These are phyloP conservation scores for Chenopodium album DNA, from an alignment of 148 eudicot species.

Conservation along the genomic window DNA sequence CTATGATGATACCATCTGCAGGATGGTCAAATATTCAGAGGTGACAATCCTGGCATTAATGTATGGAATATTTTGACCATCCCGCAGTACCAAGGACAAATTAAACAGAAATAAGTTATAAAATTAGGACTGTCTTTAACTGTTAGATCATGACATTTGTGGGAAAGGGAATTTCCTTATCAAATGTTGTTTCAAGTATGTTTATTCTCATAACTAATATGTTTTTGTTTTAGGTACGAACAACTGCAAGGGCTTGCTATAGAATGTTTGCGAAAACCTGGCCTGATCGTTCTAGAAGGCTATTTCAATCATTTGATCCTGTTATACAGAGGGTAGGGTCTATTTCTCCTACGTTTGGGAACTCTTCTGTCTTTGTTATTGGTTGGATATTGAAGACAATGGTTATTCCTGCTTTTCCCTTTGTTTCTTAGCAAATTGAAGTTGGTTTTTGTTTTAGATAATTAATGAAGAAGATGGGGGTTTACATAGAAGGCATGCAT, in stretches of 20 bases:
- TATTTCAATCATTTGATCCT: constrained; percentile 84
- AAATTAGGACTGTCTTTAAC: background rate
- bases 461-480: constrained; percentile 94
- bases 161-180: background rate
- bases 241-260: constrained; percentile 96
- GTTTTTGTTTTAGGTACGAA: constrained; percentile 60
- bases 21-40: no score
- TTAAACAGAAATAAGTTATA: no score
- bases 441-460: constrained; percentile 42
- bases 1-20: no score
- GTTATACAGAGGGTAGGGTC: constrained; percentile 84
- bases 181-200: background rate
- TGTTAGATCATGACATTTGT: background rate
- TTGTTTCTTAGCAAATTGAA: constrained; percentile 9
- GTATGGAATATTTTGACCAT: no score
- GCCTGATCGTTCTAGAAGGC: constrained; percentile 94
- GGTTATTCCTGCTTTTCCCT: background rate
- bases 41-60: no score
- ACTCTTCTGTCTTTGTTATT: background rate
- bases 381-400: background rate
- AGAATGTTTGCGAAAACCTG: constrained; percentile 97
- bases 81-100: no score
- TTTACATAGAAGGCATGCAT: constrained; percentile 86
- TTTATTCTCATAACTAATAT: background rate
- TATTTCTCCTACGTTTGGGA: constrained; percentile 5